Conservation (phyloP, 1,284 basidiomycete genomes). For the Ustilago vetiveriae region DNA sequence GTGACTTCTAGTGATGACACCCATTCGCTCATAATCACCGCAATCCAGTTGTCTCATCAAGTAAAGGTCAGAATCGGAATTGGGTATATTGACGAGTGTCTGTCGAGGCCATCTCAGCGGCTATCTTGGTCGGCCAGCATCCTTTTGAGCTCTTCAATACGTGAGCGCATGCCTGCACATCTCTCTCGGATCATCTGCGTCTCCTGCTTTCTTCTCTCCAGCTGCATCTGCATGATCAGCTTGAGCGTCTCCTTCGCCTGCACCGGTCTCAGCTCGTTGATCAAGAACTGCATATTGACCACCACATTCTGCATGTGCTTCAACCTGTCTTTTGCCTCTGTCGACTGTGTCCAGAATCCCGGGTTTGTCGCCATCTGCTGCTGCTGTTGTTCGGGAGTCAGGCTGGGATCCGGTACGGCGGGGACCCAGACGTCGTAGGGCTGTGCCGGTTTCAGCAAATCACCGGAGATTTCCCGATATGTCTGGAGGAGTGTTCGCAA, state of each 20-base stretch:
- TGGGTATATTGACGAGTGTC: conserved; percentile 7
- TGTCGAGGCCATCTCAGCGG: too few species aligned
- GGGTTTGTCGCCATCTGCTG: conserved; percentile 34
- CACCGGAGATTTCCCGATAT: conserved; percentile 54
- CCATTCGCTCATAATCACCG: too few species aligned
- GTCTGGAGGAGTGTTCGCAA: conserved; percentile 66
- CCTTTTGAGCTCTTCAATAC: conserved; percentile 21
- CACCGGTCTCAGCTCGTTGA: conserved; percentile 63
- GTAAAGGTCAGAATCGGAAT: not conserved
- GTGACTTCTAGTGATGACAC: too few species aligned
- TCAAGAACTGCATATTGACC: conserved; percentile 63
- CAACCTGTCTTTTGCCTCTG: conserved; percentile 53
- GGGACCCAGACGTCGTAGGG: conserved; percentile 56
- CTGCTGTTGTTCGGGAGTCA: conserved; percentile 30
- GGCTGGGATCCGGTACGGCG: conserved; percentile 30
- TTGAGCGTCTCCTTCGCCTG: conserved; percentile 59
- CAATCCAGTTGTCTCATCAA: too few species aligned
- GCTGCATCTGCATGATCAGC: conserved; percentile 51
- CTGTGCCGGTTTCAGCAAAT: conserved; percentile 56
- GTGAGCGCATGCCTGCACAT: conserved; percentile 32
- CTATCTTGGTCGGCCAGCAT: conserved; percentile 18
- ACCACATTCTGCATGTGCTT: conserved; percentile 61
- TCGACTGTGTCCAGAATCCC: conserved; percentile 48
- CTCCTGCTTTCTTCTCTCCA: conserved; percentile 51
- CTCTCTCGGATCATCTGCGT: conserved; percentile 47